Evolutionary conservation across 2,329 filamentous ascomycete genomes (phyloP), one percentile per base, ranked within the genome.

Genomic region (Colletotrichum musicola): DNA sequence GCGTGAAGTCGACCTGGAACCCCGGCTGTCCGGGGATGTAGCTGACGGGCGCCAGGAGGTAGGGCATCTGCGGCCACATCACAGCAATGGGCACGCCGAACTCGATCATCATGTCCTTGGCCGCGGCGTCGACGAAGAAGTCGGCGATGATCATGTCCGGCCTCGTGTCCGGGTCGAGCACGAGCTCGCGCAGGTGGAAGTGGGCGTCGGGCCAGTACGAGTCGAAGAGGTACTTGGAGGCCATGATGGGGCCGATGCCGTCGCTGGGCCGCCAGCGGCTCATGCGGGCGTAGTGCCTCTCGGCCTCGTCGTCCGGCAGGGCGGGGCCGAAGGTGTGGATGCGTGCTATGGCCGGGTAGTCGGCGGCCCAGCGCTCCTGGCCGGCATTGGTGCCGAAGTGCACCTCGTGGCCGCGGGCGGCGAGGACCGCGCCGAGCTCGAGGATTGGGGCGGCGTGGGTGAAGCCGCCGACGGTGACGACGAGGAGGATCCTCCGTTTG

Each of bases 21-120:
- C 81, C 82, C 0, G 82, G 80, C 13, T 78, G 72, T 1, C 81
- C 81, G 1, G 81, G 81, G 20, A 83, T 81, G 58, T 83, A 83
- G 2, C 76, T 73, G 6, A 74, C 78, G 0, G 75, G 75, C 1
- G 79, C 72, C 77, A 82, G 78, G 1, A 76, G 66, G 35, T 75
- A 78, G 0, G 81, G 81, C 80, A 82, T 82, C 66, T 82, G 78
- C 3, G 81, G 80, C 77, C 77, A 81, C 12, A 82, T 73, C 27
- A 77, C 75, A 10, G 81, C 80, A 5, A 83, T 72, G 2, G 81
- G 81, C 4, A 83, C 66, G 14, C 73, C 71, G 40, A 78, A 77
- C 70, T 83, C 74, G 18, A 73, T 64, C 6, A 77, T 75, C 54
- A 84, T 81, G 62, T 84, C 82, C 53, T 77, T 73, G 3, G 76